Base-by-base conservation (phyloP, 371 early-diverging fungal species). In the Mucor plumbeus region DNA sequence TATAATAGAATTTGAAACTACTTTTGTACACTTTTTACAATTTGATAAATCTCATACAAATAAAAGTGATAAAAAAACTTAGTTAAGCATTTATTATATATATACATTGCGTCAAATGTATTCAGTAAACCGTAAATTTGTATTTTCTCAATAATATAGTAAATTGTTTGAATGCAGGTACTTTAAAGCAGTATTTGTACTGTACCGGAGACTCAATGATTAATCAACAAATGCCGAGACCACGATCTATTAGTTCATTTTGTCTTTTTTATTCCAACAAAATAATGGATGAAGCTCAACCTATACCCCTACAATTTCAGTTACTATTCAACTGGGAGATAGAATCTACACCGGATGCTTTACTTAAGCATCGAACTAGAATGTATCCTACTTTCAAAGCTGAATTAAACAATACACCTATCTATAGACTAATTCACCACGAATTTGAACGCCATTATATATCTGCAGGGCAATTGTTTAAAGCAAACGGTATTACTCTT, bases 381-480 rank as follows among this genome's bases (percentile, higher is more conserved):
- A 80, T 83, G 74, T 78, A 75, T 33, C 76, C 83, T 1, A 60
- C 76, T 3, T 75, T 83, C 35, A 68, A 74, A 53, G 71, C 67
- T 9, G 73, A 78, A 8, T 39, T 80, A 14, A 72, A 80, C 44
- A 47, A 71, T 2, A 68, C 72, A 1, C 66, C 75, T 41, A 71
- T 83, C 33, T 83, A 77, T 39, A 70, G 83, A 1, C 53, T 83
- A 3, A 75, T 83, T 17, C 79, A 83, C 35, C 61, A 70, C 36
- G 70, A 78, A 15, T 65, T 77, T 17, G 74, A 75, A 54, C 56
- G 64, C 3, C 83, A 83, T 56, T 75, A 66, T 41, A 58, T 83
- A 4, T 77, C 79, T 34, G 80, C 77, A 1, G 80, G 75, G 1
- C 83, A 83, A 50, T 41, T 83, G 9, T 83, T 80, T 65, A 73